phyloP scores from a whole-genome alignment of 495 filamentous ascomycete genomes.

The Trypethelium eluteriae region DNA sequence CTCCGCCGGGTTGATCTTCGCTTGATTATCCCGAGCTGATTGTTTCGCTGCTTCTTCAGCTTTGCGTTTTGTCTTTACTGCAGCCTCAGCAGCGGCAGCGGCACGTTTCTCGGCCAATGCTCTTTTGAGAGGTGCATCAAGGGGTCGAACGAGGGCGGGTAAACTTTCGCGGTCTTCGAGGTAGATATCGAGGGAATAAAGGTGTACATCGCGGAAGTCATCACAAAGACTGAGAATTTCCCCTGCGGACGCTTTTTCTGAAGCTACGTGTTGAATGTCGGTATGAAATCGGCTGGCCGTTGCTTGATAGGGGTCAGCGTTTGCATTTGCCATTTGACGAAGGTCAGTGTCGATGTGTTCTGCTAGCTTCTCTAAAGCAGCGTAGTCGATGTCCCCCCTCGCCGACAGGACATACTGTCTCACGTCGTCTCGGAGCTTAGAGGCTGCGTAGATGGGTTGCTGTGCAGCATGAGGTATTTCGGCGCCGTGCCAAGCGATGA shows the following conservation, averaged over 20 bases:
- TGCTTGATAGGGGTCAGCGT: constrained; percentile 29
- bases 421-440: constrained; percentile 32
- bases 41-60: constrained; percentile 49
- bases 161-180: constrained; percentile 73
- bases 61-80: constrained; percentile 51
- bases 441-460: constrained; percentile 31
- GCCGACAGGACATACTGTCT: constrained; percentile 12
- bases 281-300: constrained; percentile 33
- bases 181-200: constrained; percentile 74
- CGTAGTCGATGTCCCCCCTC: constrained; percentile 28
- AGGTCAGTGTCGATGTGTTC: constrained; percentile 19
- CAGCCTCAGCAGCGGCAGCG: constrained; percentile 29
- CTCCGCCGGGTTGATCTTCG: constrained; percentile 47
- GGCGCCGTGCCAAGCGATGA: constrained; percentile 75
- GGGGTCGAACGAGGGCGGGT: constrained; percentile 76
- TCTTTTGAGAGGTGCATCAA: constrained; percentile 64
- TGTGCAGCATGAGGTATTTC: constrained; percentile 48
- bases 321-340: constrained; percentile 16
- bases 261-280: constrained; percentile 24
- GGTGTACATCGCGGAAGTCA: constrained; percentile 65
- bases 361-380: constrained; percentile 15
- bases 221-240: constrained; percentile 56
- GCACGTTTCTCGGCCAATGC: constrained; percentile 58
- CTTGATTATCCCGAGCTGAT: constrained; percentile 60
- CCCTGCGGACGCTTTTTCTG: constrained; percentile 29